Evolutionary conservation across 2,329 filamentous ascomycete genomes (phyloP).

Genomic region (Botryotinia convoluta): DNA sequence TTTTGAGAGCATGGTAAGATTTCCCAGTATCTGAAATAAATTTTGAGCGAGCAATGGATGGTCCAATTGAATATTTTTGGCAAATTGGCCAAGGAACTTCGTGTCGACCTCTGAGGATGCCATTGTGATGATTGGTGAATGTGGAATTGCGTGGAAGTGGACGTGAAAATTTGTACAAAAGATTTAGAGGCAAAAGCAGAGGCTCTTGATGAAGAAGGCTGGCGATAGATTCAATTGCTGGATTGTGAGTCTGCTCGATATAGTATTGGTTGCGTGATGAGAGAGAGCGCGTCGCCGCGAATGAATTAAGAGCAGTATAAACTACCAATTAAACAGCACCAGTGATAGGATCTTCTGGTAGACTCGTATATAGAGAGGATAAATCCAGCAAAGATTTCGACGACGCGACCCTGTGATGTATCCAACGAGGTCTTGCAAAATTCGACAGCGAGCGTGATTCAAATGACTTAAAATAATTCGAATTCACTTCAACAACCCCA

Average conservation of each 20-base stretch:
- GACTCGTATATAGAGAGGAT: not conserved
- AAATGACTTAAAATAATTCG: not conserved
- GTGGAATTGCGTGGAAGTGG: not conserved
- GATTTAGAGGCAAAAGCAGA: not conserved
- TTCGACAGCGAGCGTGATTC: not conserved
- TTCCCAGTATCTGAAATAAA: slow-evolving; percentile 85
- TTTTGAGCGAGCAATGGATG: slow-evolving; percentile 78
- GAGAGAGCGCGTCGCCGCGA: not conserved
- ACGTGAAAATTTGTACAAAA: no score
- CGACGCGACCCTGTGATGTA: not conserved
- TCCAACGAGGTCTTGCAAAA: slow-evolving; percentile 3
- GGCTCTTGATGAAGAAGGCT: not conserved
- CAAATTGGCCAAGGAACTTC: slow-evolving; percentile 90
- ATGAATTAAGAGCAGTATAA: not conserved
- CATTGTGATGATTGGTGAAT: slow-evolving; percentile 54
- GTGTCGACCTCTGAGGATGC: slow-evolving; percentile 96
- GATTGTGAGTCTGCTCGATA: not conserved
- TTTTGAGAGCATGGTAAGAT: slow-evolving; percentile 83
- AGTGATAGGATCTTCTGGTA: not conserved
- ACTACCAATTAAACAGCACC: not conserved
- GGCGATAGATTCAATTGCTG: not conserved
- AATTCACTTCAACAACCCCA: not conserved
- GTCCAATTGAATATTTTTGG: slow-evolving; percentile 72
- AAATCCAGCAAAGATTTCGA: not conserved
- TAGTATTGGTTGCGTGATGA: not conserved